Evolutionary conservation across 1,139 yeast genomes (phyloP).

Genomic region (Pichia sp.): DNA sequence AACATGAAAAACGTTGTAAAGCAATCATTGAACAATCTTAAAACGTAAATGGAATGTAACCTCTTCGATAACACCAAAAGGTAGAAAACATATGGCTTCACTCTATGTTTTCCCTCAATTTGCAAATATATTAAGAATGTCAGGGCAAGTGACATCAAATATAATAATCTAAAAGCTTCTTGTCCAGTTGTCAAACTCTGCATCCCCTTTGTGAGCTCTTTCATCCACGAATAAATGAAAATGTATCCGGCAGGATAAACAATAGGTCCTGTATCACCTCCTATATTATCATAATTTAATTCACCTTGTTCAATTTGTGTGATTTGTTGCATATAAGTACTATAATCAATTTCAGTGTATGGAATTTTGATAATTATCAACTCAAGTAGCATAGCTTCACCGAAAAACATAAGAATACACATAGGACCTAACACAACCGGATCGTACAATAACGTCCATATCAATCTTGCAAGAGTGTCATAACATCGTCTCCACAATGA

Average conservation of each 20-base stretch:
- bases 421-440: slow-evolving; percentile 45
- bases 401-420: slow-evolving; percentile 28
- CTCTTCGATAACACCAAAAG: slow-evolving; percentile 66
- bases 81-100: slow-evolving; percentile 57
- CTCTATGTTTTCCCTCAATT: slow-evolving; percentile 27
- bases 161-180: slow-evolving; percentile 54
- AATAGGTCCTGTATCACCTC: slow-evolving; percentile 89
- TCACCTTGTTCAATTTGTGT: slow-evolving; percentile 54
- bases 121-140: slow-evolving; percentile 44
- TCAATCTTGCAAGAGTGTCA: slow-evolving; percentile 10
- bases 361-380: slow-evolving; percentile 47
- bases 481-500: slow-evolving; percentile 41
- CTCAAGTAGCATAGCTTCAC: slow-evolving; percentile 47
- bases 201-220: slow-evolving; percentile 55
- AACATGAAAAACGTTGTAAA: slow-evolving; percentile 68
- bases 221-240: slow-evolving; percentile 53
- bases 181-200: slow-evolving; percentile 55
- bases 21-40: slow-evolving; percentile 83
- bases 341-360: slow-evolving; percentile 88
- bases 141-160: slow-evolving; percentile 47
- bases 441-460: slow-evolving; percentile 37
- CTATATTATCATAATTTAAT: slow-evolving; percentile 55
- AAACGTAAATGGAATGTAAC: slow-evolving; percentile 74
- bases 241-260: slow-evolving; percentile 96
- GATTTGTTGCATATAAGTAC: slow-evolving; percentile 87